Conservation (phyloP, 2,329 filamentous ascomycete species). For the Fusarium sp. region DNA sequence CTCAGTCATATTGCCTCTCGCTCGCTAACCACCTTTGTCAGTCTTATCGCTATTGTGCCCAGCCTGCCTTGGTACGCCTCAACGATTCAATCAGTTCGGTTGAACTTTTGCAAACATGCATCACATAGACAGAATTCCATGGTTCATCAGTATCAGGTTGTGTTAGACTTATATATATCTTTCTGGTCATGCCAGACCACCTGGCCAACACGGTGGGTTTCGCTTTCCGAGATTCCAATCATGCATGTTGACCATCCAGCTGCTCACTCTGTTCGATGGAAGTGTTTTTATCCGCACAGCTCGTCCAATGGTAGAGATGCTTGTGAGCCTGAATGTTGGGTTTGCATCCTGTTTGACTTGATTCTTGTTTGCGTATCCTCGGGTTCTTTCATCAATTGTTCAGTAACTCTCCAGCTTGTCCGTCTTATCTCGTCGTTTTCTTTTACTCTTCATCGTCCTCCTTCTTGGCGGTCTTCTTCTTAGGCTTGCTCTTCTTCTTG, state of each 20-base stretch:
- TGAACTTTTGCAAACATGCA: not conserved
- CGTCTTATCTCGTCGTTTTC: conserved; percentile 20
- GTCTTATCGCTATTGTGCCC: not conserved
- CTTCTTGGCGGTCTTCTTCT: conserved; percentile 72
- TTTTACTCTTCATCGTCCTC: conserved; percentile 48
- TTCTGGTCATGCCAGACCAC: conserved; percentile 28
- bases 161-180: conserved; percentile 40
- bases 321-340: conserved; percentile 23
- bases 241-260: conserved; percentile 29
- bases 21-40: not conserved
- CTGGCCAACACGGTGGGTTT: conserved; percentile 29
- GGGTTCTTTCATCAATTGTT: conserved; percentile 20
- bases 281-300: conserved; percentile 16
- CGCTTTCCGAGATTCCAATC: conserved; percentile 26
- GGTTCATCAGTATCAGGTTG: conserved; percentile 38
- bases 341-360: conserved; percentile 30
- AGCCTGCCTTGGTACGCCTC: not conserved
- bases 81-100: not conserved
- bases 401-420: conserved; percentile 26
- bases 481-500: conserved; percentile 90
- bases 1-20: conserved; percentile 3
- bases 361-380: conserved; percentile 18
- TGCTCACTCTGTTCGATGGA: conserved; percentile 12
- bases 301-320: conserved; percentile 26
- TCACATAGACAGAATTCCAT: conserved; percentile 17